Evolutionary conservation across 2,329 filamentous ascomycete genomes (phyloP), one percentile per base, ranked within the genome.

Genomic region (Stachybotrys elegans): DNA sequence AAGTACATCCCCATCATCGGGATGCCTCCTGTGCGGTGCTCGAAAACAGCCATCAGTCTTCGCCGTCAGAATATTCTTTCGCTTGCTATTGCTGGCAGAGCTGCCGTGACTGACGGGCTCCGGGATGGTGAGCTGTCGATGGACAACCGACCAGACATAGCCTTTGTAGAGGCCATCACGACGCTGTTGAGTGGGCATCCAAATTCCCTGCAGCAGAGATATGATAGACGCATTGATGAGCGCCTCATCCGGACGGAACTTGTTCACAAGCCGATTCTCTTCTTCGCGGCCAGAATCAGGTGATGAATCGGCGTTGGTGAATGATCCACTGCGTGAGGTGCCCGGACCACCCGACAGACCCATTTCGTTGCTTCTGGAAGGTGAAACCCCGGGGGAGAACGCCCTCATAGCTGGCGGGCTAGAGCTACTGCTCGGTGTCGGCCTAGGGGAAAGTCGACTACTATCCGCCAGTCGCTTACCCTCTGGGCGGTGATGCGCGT

Each of bases 161-260:
- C 8, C 8, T 29, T n/a, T 29, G 31, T 35, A 35, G 14, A 8
- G 8, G 13, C 19, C 13, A 35, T 35, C 8, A n/a, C 19, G 31
- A 13, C 19, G 31, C n/a, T 35, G 31, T 17, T 35, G 31, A 13
- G n/a, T 8, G 13, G 31, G 31, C 40, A 46, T 39, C 22, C 32
- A 39, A 2, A 46, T 32, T 6, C 40, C 44, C 23, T 46, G 44
- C 5, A 46, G 44, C 2, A 46, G 40, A 13, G 36, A 23, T 14
- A 36, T 27, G 16, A 46, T 23, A 4, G 44, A 43, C 44, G 43
- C 43, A 27, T 46, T 46, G 32, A 45, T 45, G 22, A 45, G 43
- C 12, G 43, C 43, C 19, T 45, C 43, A 38, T 45, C 43, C 8
- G 43, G 43, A 16, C 31, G 31, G 31, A 35, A 35, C 31, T 16